Evolutionary conservation across 1,284 basidiomycete genomes (phyloP).

Genomic region (Fistulina hepatica): DNA sequence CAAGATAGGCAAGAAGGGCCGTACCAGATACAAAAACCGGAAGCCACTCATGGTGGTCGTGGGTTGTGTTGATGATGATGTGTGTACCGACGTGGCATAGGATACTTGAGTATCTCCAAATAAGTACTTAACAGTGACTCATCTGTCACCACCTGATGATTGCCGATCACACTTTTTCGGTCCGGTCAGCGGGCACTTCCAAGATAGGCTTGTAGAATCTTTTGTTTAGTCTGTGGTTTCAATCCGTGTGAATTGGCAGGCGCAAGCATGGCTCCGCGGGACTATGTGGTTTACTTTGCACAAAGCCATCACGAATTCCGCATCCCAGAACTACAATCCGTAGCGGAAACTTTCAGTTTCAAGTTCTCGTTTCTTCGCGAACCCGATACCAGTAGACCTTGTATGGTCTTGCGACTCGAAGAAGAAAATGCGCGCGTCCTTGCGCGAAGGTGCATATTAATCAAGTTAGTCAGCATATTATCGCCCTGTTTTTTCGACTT

Average conservation of each 20-base stretch:
- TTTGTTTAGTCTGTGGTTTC: too few species aligned
- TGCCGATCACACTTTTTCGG: too few species aligned
- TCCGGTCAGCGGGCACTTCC: too few species aligned
- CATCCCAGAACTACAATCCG: constrained; percentile 65
- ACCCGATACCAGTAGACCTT: constrained; percentile 51
- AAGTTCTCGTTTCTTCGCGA: constrained; percentile 35
- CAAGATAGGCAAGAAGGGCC: constrained; percentile 87
- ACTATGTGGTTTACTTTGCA: constrained; percentile 69
- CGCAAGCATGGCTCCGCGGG: too few species aligned
- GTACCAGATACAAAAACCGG: constrained; percentile 92
- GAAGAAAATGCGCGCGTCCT: constrained; percentile 71
- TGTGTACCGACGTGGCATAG: too few species aligned
- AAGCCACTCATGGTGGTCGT: constrained; percentile 27
- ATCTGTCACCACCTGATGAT: too few species aligned
- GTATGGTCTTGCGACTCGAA: constrained; percentile 62
- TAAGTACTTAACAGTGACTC: too few species aligned
- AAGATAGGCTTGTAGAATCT: too few species aligned
- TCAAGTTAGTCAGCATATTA: constrained; percentile 50
- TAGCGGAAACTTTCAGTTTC: constrained; percentile 60
- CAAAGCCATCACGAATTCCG: constrained; percentile 74
- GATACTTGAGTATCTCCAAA: too few species aligned
- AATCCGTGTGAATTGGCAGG: too few species aligned
- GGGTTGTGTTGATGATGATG: too few species aligned
- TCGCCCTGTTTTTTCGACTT: constrained; percentile 2
- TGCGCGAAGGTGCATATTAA: constrained; percentile 68